Evolutionary conservation across 2,329 filamentous ascomycete species (phyloP), one percentile per base, ranked within the genome.

Genomic region (Penicillium glabrum): DNA sequence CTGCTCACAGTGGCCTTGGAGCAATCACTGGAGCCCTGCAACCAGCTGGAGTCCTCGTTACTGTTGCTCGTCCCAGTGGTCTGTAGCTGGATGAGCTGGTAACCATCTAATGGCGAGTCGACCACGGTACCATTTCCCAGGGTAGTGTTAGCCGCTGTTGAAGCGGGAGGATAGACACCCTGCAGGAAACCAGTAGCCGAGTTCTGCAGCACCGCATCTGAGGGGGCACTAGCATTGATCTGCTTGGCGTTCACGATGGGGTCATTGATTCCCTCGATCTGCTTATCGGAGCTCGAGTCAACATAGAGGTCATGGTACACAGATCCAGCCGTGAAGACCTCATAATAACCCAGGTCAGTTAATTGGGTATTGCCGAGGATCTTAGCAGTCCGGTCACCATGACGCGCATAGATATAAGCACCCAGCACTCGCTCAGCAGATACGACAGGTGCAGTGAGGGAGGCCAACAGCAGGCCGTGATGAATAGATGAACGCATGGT

Each of bases 321-420:
- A 55, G 79, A 73, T 59, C 91, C 93, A 0, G 89, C 87, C 46
- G 81, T 79, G 75, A 86, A 88, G 64, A 92, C 86, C 77, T 97
- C 82, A 47, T 83, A 77, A 70, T 93, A 91, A 31, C 93, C 93
- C 51, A 96, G 82, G 58, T 88, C 82, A 13, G 93, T 96, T 71
- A 97, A 77, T 63, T 83, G 82, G 27, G 90, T 86, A 13, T 89
- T 89, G 46, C 86, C 80, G 61, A 85, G 86, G 19, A 85, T 80
- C 78, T 96, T 96, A 61, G 90, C 78, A 0, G 91, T 93, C 54
- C 93, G 86, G 75, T 97, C 93, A 56, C 93, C 93, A 77, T 97
- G 93, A 46, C 93, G 89, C 66, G 91, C 86, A 80, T 96, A 96
- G 75, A 96, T 86, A 75, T 93, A 95, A 46, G 88, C 86, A 51